Evolutionary conservation across 2,329 filamentous ascomycete species (phyloP), one percentile per base, ranked within the genome.

Genomic region (Trichoderma guizhouense): DNA sequence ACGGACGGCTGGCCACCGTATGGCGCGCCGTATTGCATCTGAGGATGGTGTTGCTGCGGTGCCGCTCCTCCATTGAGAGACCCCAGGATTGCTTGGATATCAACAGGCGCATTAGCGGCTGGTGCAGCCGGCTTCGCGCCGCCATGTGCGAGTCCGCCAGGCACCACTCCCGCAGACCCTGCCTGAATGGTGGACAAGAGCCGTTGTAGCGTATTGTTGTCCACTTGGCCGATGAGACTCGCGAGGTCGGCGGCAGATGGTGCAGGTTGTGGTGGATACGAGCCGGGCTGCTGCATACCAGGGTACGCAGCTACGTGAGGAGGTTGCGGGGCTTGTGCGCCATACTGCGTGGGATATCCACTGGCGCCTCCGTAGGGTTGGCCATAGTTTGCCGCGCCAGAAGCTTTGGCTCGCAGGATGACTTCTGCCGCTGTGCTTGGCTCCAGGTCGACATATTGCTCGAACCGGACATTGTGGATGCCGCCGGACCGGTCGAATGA

Each of bases 361-460:
- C 74, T 72, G 63, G 72, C 74, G 9, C 76, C 73, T 64, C 76
- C 74, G 61, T 81, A 81, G 11, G 75, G 72, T 75, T 82, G 79
- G 18, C 75, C 74, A 66, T 82, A 80, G 73, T 73, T 76, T 43
- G 77, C 74, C 6, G 73, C 75, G 12, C 77, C 77, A 3, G 80
- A 79, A 12, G 84, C 81, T 79, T 93, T 95, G 66, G 91, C 89
- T 72, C 93, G 89, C 55, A 91, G 80, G 71, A 97, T 92, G 18
- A 98, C 88, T 76, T 97, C 93, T 18, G 92, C 93, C 5, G 93
- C 94, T 60, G 94, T 90, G 7, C 84, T 81, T 0, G 94, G 92
- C 43, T 97, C 92, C 2, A 98, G 86, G 76, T 95, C 91, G 71
- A 92, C 89, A 79, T 98, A 98, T 79, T 97, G 92, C 76, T 97